A percentile compares a stretch with the other conserved stretches of the same genome.
These are phyloP conservation scores for Sarcomyxa edulis DNA, from an alignment of 768 basidiomycete species.

Conservation along the genomic window DNA sequence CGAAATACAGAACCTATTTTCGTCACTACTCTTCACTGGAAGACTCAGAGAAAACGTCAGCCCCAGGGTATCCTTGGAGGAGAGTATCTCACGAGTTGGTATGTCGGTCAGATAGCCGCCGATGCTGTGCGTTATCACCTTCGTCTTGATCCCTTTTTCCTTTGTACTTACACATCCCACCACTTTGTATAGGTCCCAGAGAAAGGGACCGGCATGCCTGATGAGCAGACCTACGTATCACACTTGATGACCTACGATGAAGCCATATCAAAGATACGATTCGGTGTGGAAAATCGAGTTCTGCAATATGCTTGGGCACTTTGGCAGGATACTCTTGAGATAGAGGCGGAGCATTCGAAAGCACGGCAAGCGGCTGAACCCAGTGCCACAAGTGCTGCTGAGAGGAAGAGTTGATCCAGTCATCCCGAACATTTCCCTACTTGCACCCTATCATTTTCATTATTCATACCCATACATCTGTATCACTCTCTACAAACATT, in stretches of 20 bases:
- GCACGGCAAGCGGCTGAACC: no score
- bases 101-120: slow-evolving; percentile 44
- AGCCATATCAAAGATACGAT: slow-evolving; percentile 31
- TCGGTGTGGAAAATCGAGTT: slow-evolving; percentile 23
- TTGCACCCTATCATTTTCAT: no score
- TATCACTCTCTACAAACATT: no score
- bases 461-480: no score
- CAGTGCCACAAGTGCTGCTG: no score
- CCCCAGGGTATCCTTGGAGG: slow-evolving; percentile 24
- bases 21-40: slow-evolving; percentile 27
- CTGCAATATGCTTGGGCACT: slow-evolving; percentile 33
- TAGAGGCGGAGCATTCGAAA: slow-evolving; percentile 2
- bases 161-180: no score
- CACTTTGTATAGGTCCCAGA: slow-evolving; percentile 34
- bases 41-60: slow-evolving; percentile 10
- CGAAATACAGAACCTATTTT: slow-evolving; percentile 41
- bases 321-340: slow-evolving; percentile 20
- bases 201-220: slow-evolving; percentile 48
- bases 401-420: no score
- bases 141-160: not conserved
- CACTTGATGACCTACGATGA: slow-evolving; percentile 38
- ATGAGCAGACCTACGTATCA: slow-evolving; percentile 45
- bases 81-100: slow-evolving; percentile 54
- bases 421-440: no score
- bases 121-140: slow-evolving; percentile 48